A percentile compares a stretch with the other conserved stretches of the same genome.
phyloP scores from a whole-genome alignment of 371 early-diverging fungal genomes.

The Nematocida ausubeli region DNA sequence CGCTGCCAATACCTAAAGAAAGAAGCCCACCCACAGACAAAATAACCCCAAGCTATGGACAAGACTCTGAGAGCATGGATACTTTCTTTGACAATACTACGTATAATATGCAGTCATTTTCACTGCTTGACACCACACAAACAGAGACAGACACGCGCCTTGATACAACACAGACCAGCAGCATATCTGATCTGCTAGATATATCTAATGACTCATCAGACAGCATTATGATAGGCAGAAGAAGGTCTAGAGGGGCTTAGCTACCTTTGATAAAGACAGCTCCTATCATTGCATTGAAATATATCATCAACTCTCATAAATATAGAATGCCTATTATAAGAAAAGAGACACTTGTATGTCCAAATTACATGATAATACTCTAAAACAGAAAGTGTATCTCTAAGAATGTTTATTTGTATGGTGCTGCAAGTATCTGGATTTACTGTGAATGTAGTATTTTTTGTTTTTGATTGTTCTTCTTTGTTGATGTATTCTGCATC shows the following conservation, averaged over 20 bases:
- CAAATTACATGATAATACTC: too few relatives aligned
- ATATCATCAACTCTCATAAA: too few relatives aligned
- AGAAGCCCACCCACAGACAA: background rate
- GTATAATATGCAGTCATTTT: constrained; percentile 3
- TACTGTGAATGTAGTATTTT: too few relatives aligned
- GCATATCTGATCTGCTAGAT: constrained; percentile 5
- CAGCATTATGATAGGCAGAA: background rate
- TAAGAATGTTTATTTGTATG: too few relatives aligned
- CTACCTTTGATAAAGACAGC: too few relatives aligned
- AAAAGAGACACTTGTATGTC: too few relatives aligned
- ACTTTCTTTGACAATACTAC: constrained; percentile 3
- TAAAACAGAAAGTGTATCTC: too few relatives aligned
- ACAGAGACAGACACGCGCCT: background rate
- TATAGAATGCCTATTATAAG: too few relatives aligned
- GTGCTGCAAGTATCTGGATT: too few relatives aligned
- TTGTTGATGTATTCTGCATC: too few relatives aligned
- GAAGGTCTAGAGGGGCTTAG: background rate
- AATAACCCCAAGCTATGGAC: background rate
- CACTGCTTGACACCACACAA: background rate
- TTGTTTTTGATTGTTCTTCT: too few relatives aligned
- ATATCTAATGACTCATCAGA: background rate
- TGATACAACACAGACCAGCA: background rate
- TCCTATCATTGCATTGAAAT: too few relatives aligned
- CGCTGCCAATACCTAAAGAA: background rate
- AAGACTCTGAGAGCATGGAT: constrained; percentile 8